phyloP scores from a whole-genome alignment of 176 grass and related monocot species.

The Avena eriantha region DNA sequence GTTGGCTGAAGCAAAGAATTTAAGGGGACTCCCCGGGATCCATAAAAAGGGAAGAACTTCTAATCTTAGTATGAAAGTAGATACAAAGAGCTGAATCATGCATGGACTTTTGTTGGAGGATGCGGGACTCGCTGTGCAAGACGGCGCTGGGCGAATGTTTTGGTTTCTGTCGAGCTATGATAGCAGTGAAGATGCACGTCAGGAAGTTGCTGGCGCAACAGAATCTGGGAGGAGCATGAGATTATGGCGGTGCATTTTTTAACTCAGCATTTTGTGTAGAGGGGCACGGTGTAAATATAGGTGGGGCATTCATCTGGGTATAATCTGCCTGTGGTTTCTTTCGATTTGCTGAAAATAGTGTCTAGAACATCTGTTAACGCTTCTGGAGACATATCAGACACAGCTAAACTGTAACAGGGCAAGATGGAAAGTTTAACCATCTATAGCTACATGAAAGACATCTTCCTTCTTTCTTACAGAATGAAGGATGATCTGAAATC shows the following conservation, averaged over 20 bases:
- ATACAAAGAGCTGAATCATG: neutral
- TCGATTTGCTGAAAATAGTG: slow-evolving; percentile 14
- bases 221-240: neutral
- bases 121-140: neutral
- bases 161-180: neutral
- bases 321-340: neutral
- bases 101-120: neutral
- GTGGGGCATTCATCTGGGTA: neutral
- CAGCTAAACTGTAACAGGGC: neutral
- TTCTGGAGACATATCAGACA: neutral
- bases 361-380: neutral
- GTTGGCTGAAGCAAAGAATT: neutral
- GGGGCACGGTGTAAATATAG: neutral
- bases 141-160: neutral
- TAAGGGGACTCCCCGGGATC: neutral
- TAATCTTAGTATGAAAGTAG: neutral
- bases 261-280: neutral
- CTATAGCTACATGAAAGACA: neutral
- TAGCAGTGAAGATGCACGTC: neutral
- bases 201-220: neutral
- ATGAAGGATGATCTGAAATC: too few relatives aligned
- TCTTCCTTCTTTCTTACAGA: too few relatives aligned
- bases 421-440: neutral
- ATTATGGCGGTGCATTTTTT: neutral
- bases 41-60: neutral